Conservation (phyloP, 345 rosid genomes). For the Sonneratia caseolaris region DNA sequence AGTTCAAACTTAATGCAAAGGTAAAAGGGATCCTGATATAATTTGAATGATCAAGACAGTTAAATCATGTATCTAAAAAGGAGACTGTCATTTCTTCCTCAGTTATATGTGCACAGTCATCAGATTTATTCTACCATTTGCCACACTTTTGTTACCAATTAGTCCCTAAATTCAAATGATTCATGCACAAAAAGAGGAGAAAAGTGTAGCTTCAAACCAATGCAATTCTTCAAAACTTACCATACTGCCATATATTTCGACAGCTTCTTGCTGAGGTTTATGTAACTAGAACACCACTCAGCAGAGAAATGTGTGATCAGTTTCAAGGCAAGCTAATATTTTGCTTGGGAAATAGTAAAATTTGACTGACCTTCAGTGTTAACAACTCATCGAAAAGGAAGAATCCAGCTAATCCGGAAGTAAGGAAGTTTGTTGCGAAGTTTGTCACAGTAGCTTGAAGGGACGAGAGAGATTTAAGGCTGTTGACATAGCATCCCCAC, state of each 20-base stretch:
- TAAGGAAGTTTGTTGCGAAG: conserved; percentile 75
- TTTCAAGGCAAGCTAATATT: background rate
- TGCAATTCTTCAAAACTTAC: background rate
- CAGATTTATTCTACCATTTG: background rate
- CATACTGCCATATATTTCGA: background rate
- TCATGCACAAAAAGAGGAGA: background rate
- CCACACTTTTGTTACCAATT: background rate
- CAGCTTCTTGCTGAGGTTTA: background rate
- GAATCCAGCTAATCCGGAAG: conserved; percentile 78
- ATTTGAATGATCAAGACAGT: background rate
- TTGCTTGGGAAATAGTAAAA: background rate
- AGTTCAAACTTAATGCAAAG: background rate
- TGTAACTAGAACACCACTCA: background rate
- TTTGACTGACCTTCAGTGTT: conserved; percentile 35
- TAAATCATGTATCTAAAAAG: background rate
- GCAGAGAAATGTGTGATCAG: background rate
- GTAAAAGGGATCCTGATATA: background rate
- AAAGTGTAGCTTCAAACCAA: background rate
- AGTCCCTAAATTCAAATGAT: background rate
- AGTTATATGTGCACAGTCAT: background rate
- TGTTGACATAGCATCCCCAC: conserved; percentile 94
- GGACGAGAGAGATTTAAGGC: conserved; percentile 80
- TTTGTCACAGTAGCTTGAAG: conserved; percentile 82
- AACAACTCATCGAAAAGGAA: conserved; percentile 56
- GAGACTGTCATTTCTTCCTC: background rate